Base-by-base conservation (phyloP, 768 basidiomycete species). In the Xerocomus brunneocitrinus region DNA sequence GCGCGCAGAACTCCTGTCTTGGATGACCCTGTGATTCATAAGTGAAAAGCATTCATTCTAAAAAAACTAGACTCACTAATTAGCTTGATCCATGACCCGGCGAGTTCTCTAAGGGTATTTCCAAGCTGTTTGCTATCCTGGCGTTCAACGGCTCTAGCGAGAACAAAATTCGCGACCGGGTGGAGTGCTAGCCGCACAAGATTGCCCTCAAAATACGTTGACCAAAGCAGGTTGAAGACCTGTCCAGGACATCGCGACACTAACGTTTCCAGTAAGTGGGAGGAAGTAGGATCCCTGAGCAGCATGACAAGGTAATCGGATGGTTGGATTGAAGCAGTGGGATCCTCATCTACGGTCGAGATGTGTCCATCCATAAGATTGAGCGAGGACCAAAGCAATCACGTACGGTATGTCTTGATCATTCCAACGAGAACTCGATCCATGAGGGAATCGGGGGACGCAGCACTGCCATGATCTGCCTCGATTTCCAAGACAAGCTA, bases 101-200 rank as follows among this genome's bases (percentile, higher is more conserved):
- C 68, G 32, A 94, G 73, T 62, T 93, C 90, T n/a, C 69, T 60
- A 42, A 84, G 77, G 14, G 81, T 75, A 5, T 71, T 74, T 1
- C 67, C 66, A 32, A 98, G 65, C 55, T 88, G 82, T 4, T 72
- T 70, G 16, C 69, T 73, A n/a, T 79, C 73, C 12, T 84, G 67
- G 43, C 90, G 76, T 47, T 82, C 81, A 27, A 95, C 58, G 0
- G 86, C 89, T 66, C 84, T 87, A 0, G 94, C 87, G 5, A 94
- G 76, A 22, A 98, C 94, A 62, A 93, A 99, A 65, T 98, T 99
- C 12, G 91, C 93, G 2, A 95, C 89, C 3, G 95, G 92, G 68
- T 99, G 95, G 19, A 79, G 74, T 16, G 88, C 84, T 28, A 97
- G 74, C 52, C 86, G 80, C 3, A 78, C 70, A 35, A 97, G 73